Evolutionary conservation across 371 early-diverging fungal species (phyloP).

Genomic region (Actinomortierella ambigua): DNA sequence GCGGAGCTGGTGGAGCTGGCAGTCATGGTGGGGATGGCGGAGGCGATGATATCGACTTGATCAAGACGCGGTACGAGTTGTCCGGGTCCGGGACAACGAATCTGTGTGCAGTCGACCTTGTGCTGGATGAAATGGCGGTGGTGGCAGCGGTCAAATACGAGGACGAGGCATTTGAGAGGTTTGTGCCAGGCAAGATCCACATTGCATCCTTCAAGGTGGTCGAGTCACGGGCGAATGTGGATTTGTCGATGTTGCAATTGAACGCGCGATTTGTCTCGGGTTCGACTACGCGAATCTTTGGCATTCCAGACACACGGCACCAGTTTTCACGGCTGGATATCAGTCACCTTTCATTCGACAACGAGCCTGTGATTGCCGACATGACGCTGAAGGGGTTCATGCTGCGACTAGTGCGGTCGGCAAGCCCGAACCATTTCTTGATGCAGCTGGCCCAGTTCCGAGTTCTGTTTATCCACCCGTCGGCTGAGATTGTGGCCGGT

Average conservation of each 20-base stretch:
- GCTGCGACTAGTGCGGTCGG: constrained; percentile 59
- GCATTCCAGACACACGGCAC: constrained; percentile 64
- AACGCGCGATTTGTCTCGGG: constrained; percentile 65
- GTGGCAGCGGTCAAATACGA: constrained; percentile 65
- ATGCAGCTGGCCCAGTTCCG: constrained; percentile 53
- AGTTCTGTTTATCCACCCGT: constrained; percentile 70
- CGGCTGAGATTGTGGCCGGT: constrained; percentile 76
- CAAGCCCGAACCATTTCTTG: constrained; percentile 57
- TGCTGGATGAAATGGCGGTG: constrained; percentile 58
- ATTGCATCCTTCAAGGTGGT: constrained; percentile 56
- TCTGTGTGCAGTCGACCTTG: constrained; percentile 72
- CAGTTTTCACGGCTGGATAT: constrained; percentile 47
- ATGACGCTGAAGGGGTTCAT: constrained; percentile 56
- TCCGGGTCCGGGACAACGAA: constrained; percentile 53
- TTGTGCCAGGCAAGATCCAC: constrained; percentile 52
- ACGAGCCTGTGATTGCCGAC: constrained; percentile 71
- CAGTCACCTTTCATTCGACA: constrained; percentile 43
- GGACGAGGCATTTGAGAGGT: constrained; percentile 62
- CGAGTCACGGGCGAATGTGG: constrained; percentile 64
- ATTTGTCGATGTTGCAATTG: constrained; percentile 46
- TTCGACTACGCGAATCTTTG: constrained; percentile 54
- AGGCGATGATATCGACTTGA: constrained; percentile 53
- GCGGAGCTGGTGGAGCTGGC: too few relatives aligned
- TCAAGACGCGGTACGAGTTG: constrained; percentile 67
- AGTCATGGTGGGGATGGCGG: too few relatives aligned